Evolutionary conservation across 2,329 filamentous ascomycete genomes (phyloP).

Genomic region (Fusarium aywerte): DNA sequence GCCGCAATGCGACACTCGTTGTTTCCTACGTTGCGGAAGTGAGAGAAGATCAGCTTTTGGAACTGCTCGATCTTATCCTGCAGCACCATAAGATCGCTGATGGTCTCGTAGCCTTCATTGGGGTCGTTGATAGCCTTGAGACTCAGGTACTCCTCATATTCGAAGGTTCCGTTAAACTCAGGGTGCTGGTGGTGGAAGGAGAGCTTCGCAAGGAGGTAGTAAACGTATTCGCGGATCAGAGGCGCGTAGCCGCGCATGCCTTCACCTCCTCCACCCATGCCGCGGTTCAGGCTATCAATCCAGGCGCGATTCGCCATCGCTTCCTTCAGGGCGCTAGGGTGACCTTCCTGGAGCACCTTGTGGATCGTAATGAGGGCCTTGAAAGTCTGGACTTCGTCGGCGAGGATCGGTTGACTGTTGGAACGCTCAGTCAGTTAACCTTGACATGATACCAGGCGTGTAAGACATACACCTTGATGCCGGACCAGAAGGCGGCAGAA

Average conservation of each 20-base stretch:
- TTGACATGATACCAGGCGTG: slow-evolving; percentile 11
- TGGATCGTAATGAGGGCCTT: slow-evolving; percentile 97
- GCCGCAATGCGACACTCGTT: slow-evolving; percentile 98
- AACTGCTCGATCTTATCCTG: slow-evolving; percentile 99
- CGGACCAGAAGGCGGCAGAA: slow-evolving; percentile 93
- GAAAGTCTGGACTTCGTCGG: slow-evolving; percentile 98
- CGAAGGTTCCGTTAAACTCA: slow-evolving; percentile 98
- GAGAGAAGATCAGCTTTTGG: slow-evolving; percentile 97
- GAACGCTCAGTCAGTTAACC: slow-evolving; percentile 11
- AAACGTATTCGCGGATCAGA: slow-evolving; percentile 95
- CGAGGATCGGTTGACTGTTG: slow-evolving; percentile 89
- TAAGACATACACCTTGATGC: slow-evolving; percentile 91
- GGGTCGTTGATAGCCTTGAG: slow-evolving; percentile 98
- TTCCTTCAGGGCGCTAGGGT: slow-evolving; percentile 86
- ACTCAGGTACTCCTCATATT: slow-evolving; percentile 99
- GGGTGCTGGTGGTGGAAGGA: slow-evolving; percentile 97
- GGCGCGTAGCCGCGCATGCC: slow-evolving; percentile 90
- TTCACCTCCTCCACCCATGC: slow-evolving; percentile 81
- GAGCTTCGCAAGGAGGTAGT: slow-evolving; percentile 92
- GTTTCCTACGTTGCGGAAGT: slow-evolving; percentile 90
- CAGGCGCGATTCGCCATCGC: slow-evolving; percentile 88
- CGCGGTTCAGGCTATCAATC: slow-evolving; percentile 91
- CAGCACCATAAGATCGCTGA: slow-evolving; percentile 93
- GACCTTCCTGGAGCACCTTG: slow-evolving; percentile 96
- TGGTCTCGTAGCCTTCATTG: slow-evolving; percentile 97